Base-by-base conservation (phyloP, 129 eudicot species). In the Saposhnikovia divaricata region DNA sequence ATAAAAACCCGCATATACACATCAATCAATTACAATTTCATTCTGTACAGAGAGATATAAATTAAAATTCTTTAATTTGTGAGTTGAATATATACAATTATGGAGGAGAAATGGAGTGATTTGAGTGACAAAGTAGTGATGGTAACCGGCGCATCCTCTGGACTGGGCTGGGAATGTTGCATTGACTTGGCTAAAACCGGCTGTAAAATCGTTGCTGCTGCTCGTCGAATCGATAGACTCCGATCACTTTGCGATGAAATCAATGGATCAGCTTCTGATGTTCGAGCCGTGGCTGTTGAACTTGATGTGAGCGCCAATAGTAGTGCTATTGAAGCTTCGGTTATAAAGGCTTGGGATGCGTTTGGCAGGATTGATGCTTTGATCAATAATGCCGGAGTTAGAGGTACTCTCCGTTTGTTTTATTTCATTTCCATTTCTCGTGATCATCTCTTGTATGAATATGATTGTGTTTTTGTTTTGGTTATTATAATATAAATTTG, bases 111-210 rank as follows among this genome's bases (percentile, higher is more conserved):
- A 27, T 90, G 96, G 96, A 61, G 77, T 25, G 83, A 86, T n/a
- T 75, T 93, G 12, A 74, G 45, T 9, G 89, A 84, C 37, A 93
- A 91, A 74, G 88, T 89, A 2, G 97, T 93, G 65, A 75, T 91
- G 93, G 96, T 93, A 6, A 93, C 98, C 50, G 98, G 98, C 28
- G 98, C 98, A 0, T 93, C 98, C 5, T 86, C 98, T 0, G 98
- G 98, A 0, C 80, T 90, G 3, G 98, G 96, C 55, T 72, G 87
- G 1, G 97, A 83, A 45, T 88, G 86, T 78, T 93, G 93, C 50
- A 76, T 87, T 9, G 93, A 93, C 80, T 81, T 93, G 15, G 93
- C 98, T 16, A 90, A 87, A 66, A 82, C 91, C 37, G 98, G 95
- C 27, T 91, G 93, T 75, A 82, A 37, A 47, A 81, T 93, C n/a